phyloP scores from a whole-genome alignment of 2,329 filamentous ascomycete genomes.

The Calonectria multiphialidica region DNA sequence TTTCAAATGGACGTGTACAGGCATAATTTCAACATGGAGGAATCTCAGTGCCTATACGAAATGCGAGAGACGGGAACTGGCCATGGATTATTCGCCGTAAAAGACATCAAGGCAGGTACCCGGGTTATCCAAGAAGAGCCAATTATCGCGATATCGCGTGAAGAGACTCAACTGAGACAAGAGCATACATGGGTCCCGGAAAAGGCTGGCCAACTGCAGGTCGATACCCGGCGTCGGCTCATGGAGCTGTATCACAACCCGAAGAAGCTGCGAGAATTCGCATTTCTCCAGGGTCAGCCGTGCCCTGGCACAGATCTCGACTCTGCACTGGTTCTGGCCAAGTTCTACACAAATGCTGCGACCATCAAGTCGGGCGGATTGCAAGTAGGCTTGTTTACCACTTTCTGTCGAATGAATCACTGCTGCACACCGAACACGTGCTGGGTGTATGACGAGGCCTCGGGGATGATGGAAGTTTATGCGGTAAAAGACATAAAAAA shows the following conservation, averaged over 20 bases:
- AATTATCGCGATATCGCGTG: constrained; percentile 17
- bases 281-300: constrained; percentile 1
- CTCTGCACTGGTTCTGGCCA: constrained; percentile 19
- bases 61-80: constrained; percentile 10
- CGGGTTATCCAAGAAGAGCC: constrained; percentile 21
- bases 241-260: constrained; percentile 25
- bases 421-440: constrained; percentile 22
- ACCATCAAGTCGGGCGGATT: constrained; percentile 13
- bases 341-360: constrained; percentile 28
- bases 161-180: constrained; percentile 10
- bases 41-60: constrained; percentile 6
- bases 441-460: constrained; percentile 21
- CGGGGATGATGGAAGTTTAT: constrained; percentile 24
- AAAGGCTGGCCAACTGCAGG: constrained; percentile 12
- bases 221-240: not conserved
- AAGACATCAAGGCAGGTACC: constrained; percentile 20
- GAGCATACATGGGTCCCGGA: constrained; percentile 17
- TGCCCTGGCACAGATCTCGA: constrained; percentile 20
- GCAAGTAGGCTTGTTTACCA: constrained; percentile 20
- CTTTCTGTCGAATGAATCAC: constrained; percentile 29
- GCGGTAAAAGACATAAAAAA: constrained; percentile 22
- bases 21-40: not conserved
- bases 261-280: constrained; percentile 20
- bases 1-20: not conserved
- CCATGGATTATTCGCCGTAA: constrained; percentile 18